Percentiles rank a stretch among this genome's conserved stretches.
Evolutionary conservation across 148 eudicot species (phyloP).

Genomic region (Camellia sinensis): DNA sequence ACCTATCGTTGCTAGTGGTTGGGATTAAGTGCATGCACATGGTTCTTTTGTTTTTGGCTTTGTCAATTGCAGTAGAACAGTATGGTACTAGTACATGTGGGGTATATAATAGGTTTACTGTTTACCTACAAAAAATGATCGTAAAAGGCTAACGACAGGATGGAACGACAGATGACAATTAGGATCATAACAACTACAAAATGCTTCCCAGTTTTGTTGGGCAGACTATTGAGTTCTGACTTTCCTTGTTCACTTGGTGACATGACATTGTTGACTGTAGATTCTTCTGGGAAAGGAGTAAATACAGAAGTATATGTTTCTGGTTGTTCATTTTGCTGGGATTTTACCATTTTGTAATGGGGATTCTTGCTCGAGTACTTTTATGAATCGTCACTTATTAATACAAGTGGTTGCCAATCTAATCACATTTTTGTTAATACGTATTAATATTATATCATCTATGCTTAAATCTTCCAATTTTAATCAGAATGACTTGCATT

Average conservation of each 20-base stretch:
- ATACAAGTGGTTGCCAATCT: not conserved
- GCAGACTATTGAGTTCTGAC: not conserved
- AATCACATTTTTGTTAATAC: too few relatives aligned
- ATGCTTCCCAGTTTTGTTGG: not conserved
- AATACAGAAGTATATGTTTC: not conserved
- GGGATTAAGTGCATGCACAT: slow-evolving; percentile 35
- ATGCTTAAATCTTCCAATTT: too few relatives aligned
- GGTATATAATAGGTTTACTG: not conserved
- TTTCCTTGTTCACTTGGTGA: not conserved
- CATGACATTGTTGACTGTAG: not conserved
- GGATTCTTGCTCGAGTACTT: not conserved
- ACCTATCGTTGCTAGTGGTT: slow-evolving; percentile 48
- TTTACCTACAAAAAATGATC: not conserved
- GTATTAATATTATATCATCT: too few relatives aligned
- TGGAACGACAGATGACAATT: slow-evolving; percentile 6
- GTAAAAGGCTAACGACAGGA: not conserved
- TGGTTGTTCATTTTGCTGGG: not conserved
- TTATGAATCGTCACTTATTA: not conserved
- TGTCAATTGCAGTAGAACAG: slow-evolving; percentile 11
- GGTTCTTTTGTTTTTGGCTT: slow-evolving; percentile 11
- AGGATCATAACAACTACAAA: not conserved
- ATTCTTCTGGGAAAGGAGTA: slow-evolving; percentile 2
- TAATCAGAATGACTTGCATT: too few relatives aligned
- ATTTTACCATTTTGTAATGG: not conserved
- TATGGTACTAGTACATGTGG: not conserved